A percentile compares a stretch with the other conserved stretches of the same genome.
Conservation (phyloP, 805 yeast genomes). For the Scheffersomyces ergatensis region DNA sequence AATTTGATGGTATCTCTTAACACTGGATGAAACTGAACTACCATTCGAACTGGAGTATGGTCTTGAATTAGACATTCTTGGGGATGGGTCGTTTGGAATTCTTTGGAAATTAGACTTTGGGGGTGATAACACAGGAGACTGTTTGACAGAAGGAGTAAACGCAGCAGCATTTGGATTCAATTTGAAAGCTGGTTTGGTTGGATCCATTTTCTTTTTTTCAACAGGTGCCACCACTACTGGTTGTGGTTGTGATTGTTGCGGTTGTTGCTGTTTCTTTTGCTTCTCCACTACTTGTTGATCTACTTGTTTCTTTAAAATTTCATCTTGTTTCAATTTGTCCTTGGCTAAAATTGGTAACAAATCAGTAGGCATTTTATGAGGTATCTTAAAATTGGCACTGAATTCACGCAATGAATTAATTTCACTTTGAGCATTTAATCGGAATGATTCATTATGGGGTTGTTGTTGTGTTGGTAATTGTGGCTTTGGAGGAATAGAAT, state of each 20-base stretch:
- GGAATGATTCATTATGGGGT: constrained; percentile 34
- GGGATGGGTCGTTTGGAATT: constrained; percentile 30
- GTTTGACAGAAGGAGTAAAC: constrained; percentile 50
- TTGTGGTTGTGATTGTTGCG: constrained; percentile 32
- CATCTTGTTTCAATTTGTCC: constrained; percentile 63
- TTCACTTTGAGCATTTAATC: constrained; percentile 56
- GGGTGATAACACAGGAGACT: constrained; percentile 22
- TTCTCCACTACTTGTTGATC: constrained; percentile 10
- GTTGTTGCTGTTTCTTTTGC: constrained; percentile 41
- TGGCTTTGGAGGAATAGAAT: constrained; percentile 33
- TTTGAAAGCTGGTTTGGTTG: constrained; percentile 60
- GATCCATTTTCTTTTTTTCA: constrained; percentile 51
- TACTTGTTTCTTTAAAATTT: constrained; percentile 45
- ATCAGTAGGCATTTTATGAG: constrained; percentile 58
- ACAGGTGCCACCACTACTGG: constrained; percentile 8
- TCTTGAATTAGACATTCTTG: constrained; percentile 29
- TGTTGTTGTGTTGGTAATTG: constrained; percentile 11
- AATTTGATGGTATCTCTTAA: constrained; percentile 32
- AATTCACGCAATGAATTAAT: constrained; percentile 72
- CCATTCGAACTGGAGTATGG: constrained; percentile 25
- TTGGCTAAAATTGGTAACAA: constrained; percentile 68
- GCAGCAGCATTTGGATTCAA: constrained; percentile 69
- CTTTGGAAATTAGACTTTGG: constrained; percentile 20
- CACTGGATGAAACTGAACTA: constrained; percentile 8
- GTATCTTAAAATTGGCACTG: constrained; percentile 77